phyloP scores from a whole-genome alignment of 2,329 filamentous ascomycete genomes.

The Cercospora sesami region DNA sequence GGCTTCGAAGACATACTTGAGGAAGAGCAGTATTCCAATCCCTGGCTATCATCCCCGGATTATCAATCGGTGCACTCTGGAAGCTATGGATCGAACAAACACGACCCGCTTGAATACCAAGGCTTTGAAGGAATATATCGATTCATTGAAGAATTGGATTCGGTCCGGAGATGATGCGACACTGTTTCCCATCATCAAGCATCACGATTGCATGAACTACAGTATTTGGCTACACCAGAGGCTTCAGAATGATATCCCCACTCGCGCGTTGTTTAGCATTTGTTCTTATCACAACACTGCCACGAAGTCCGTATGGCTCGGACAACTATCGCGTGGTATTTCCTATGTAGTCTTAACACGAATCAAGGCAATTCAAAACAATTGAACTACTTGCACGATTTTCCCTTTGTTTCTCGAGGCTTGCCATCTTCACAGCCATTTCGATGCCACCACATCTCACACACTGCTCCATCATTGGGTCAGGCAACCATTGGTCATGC shows the following conservation, averaged over 20 bases:
- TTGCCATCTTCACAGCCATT: not conserved
- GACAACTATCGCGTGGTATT: not conserved
- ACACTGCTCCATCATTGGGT: not conserved
- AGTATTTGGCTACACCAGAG: slow-evolving; percentile 8
- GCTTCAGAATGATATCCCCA: slow-evolving; percentile 17
- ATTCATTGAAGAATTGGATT: slow-evolving; percentile 65
- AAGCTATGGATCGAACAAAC: slow-evolving; percentile 45
- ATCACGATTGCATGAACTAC: slow-evolving; percentile 17
- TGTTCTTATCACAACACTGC: not conserved
- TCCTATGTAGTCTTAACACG: slow-evolving; percentile 3
- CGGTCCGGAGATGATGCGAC: slow-evolving; percentile 38
- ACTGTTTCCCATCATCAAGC: not conserved
- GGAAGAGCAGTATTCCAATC: slow-evolving; percentile 46
- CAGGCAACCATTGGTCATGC: not conserved
- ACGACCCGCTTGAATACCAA: slow-evolving; percentile 58
- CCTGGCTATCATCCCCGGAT: slow-evolving; percentile 55
- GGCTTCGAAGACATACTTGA: slow-evolving; percentile 34
- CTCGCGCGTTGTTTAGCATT: not conserved
- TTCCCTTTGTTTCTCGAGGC: not conserved
- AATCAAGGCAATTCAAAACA: not conserved
- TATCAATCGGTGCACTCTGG: slow-evolving; percentile 58
- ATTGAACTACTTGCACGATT: not conserved
- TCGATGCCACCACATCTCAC: not conserved
- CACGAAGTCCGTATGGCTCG: slow-evolving; percentile 2
- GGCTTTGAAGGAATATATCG: slow-evolving; percentile 65